Conservation (phyloP, 2,329 filamentous ascomycete species). For the Hymenoscyphus fructigenus region DNA sequence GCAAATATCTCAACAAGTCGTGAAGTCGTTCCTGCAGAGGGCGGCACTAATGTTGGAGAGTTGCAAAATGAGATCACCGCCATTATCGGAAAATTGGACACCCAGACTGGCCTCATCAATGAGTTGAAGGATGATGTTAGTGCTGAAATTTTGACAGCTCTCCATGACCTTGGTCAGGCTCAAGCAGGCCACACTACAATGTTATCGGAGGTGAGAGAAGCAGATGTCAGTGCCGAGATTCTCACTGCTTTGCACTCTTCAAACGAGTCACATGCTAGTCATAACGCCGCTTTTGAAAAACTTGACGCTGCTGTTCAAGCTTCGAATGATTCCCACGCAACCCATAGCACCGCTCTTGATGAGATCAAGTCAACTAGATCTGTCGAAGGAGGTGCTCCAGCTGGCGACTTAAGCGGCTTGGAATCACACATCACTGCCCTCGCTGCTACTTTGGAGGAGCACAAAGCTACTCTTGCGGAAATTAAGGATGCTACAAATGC, state of each 20-base stretch:
- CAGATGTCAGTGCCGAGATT: constrained; percentile 35
- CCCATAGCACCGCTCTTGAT: constrained; percentile 16
- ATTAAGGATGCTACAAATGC: constrained; percentile 17
- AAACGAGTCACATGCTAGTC: constrained; percentile 26
- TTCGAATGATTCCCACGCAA: constrained; percentile 21
- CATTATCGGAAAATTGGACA: constrained; percentile 26
- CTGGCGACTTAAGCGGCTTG: constrained; percentile 10
- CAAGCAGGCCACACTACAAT: constrained; percentile 24
- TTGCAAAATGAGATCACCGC: constrained; percentile 17
- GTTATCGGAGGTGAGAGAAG: constrained; percentile 30
- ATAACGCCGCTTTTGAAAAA: constrained; percentile 19
- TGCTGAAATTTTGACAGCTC: constrained; percentile 34
- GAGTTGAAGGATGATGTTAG: constrained; percentile 36
- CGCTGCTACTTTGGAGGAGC: constrained; percentile 21
- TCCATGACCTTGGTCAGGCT: constrained; percentile 29
- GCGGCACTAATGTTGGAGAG: not conserved
- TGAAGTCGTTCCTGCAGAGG: constrained; percentile 14
- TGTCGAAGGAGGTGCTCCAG: constrained; percentile 10
- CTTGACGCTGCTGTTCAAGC: constrained; percentile 23
- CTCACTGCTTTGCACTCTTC: constrained; percentile 33
- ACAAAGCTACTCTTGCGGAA: constrained; percentile 19
- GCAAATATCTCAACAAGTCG: constrained; percentile 11
- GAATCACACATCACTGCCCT: constrained; percentile 21
- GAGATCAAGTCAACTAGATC: constrained; percentile 24
- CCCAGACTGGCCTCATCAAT: constrained; percentile 27